Conservation (phyloP, 2,329 filamentous ascomycete species). For the Cladosporium sphaerospermum region DNA sequence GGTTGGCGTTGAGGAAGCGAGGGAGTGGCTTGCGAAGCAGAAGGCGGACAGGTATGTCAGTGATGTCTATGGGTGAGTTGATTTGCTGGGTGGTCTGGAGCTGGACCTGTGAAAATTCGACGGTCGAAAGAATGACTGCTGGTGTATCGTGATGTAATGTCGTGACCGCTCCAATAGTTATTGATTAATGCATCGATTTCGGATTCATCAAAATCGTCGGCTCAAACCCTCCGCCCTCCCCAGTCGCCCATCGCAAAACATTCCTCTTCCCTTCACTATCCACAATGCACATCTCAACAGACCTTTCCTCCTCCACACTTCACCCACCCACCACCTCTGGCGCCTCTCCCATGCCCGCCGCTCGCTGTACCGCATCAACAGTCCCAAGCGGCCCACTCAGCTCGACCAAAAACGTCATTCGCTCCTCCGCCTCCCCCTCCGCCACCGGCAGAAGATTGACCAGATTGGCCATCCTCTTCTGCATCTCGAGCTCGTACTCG, state of each 20-base stretch:
- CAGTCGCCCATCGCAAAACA: slow-evolving; percentile 19
- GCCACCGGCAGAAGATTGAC: slow-evolving; percentile 15
- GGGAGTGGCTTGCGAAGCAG: slow-evolving; percentile 41
- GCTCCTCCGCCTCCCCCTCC: slow-evolving; percentile 10
- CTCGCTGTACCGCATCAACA: slow-evolving; percentile 24
- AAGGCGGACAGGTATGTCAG: slow-evolving; percentile 41
- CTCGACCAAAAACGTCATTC: slow-evolving; percentile 26
- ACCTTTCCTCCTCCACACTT: slow-evolving; percentile 22
- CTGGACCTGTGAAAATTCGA: too few species aligned
- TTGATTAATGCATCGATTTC: slow-evolving; percentile 14
- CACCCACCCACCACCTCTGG: slow-evolving; percentile 23
- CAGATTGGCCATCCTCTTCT: slow-evolving; percentile 23
- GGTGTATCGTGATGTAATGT: too few species aligned
- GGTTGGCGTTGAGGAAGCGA: slow-evolving; percentile 31
- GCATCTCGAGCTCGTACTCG: slow-evolving; percentile 31
- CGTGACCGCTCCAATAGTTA: too few species aligned
- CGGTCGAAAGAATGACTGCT: too few species aligned
- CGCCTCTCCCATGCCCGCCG: slow-evolving; percentile 25
- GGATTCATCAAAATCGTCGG: slow-evolving; percentile 23
- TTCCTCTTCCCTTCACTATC: slow-evolving; percentile 22
- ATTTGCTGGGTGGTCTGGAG: too few species aligned
- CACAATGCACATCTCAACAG: slow-evolving; percentile 26
- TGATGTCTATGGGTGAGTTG: slow-evolving; percentile 17
- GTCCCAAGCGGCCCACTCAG: slow-evolving; percentile 24
- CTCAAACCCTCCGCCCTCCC: slow-evolving; percentile 19